phyloP scores from a whole-genome alignment of 352 stramenopile genomes.

The Pythium apleroticum region DNA sequence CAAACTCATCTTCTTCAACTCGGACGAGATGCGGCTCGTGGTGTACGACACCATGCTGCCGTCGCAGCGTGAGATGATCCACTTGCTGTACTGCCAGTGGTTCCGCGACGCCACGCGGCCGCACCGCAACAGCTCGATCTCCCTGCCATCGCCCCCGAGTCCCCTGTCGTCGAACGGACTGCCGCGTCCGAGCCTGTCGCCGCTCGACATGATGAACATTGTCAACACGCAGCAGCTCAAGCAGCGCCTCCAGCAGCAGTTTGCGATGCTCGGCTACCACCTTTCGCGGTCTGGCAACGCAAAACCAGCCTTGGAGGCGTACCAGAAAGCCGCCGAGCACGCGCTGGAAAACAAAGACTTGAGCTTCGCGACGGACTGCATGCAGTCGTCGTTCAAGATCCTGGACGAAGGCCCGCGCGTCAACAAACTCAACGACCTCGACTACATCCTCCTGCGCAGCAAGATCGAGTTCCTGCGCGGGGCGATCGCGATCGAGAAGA shows the following conservation, averaged over 20 bases:
- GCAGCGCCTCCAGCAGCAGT: slow-evolving; percentile 44
- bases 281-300: slow-evolving; percentile 54
- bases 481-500: slow-evolving; percentile 68
- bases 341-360: slow-evolving; percentile 58
- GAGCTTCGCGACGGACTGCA: slow-evolving; percentile 68
- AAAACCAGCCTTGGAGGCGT: slow-evolving; percentile 56
- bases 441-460: slow-evolving; percentile 57
- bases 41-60: slow-evolving; percentile 70
- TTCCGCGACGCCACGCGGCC: slow-evolving; percentile 37
- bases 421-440: slow-evolving; percentile 53
- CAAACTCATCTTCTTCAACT: slow-evolving; percentile 66
- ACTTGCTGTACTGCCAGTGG: slow-evolving; percentile 61
- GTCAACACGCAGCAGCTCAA: background rate
- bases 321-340: slow-evolving; percentile 57
- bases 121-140: slow-evolving; percentile 17
- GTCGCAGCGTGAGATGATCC: slow-evolving; percentile 63
- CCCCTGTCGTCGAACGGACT: background rate
- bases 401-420: slow-evolving; percentile 43
- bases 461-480: slow-evolving; percentile 78
- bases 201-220: background rate
- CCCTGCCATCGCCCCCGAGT: slow-evolving; percentile 9
- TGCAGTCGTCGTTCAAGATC: slow-evolving; percentile 73
- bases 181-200: background rate
- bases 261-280: slow-evolving; percentile 66
- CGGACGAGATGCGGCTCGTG: slow-evolving; percentile 58